These are phyloP conservation scores for Stagonosporopsis vannaccii DNA, from an alignment of 2,329 filamentous ascomycete genomes.

Conservation along the genomic window DNA sequence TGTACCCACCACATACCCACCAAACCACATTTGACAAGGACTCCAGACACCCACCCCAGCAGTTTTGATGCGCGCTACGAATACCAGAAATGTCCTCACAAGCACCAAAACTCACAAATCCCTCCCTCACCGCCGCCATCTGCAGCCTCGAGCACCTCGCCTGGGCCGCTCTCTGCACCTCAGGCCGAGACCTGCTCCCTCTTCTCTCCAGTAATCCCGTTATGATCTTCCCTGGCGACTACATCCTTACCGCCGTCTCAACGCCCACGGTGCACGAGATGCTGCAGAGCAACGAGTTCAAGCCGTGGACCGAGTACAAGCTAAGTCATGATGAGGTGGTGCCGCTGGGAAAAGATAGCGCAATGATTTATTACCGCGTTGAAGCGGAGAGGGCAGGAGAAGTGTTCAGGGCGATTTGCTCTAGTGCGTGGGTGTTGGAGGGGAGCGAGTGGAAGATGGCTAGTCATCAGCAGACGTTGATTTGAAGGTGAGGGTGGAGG, in stretches of 20 bases:
- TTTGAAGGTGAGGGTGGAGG: slow-evolving; percentile 13
- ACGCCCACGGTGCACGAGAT: slow-evolving; percentile 33
- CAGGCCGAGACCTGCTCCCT: slow-evolving; percentile 43
- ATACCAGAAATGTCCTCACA: background rate
- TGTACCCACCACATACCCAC: background rate
- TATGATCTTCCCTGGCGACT: slow-evolving; percentile 51
- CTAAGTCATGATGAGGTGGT: slow-evolving; percentile 41
- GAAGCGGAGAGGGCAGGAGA: slow-evolving; percentile 27
- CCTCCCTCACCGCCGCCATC: slow-evolving; percentile 36
- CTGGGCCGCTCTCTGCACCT: slow-evolving; percentile 47
- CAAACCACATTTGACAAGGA: background rate
- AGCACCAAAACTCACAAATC: slow-evolving; percentile 27
- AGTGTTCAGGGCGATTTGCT: slow-evolving; percentile 36
- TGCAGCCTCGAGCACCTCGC: slow-evolving; percentile 44
- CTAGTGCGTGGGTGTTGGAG: slow-evolving; percentile 36
- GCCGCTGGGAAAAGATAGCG: slow-evolving; percentile 32
- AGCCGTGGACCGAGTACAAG: slow-evolving; percentile 34
- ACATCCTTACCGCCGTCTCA: slow-evolving; percentile 44
- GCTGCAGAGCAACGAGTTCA: slow-evolving; percentile 28
- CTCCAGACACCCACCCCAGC: background rate
- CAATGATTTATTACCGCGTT: slow-evolving; percentile 37
- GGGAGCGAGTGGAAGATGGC: slow-evolving; percentile 37
- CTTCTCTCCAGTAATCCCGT: slow-evolving; percentile 46
- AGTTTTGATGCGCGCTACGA: background rate
- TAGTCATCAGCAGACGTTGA: slow-evolving; percentile 40